Base-by-base conservation (phyloP, 768 basidiomycete species). In the Mrakia blollopis region DNA sequence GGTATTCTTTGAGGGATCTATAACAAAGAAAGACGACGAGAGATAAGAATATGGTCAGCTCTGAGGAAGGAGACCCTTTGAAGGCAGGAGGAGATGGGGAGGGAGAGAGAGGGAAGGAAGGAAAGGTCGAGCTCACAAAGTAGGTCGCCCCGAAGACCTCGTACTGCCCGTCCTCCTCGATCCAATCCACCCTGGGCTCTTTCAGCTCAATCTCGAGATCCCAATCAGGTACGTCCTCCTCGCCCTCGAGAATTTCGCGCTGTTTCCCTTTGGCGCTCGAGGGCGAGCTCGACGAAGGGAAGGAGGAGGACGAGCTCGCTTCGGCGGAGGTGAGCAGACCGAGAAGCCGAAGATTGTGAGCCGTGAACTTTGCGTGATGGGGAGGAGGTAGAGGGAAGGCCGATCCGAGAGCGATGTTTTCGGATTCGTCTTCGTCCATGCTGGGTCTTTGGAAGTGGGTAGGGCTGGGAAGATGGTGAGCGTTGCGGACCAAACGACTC, bases 181-280 rank as follows among this genome's bases (percentile, higher is more conserved):
- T 91, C 93, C 93, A 94, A 81, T 94, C 93, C 21, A 91, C 89
- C 63, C 92, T 88, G 52, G 94, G 94, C 83, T 91, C 93, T 82
- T 94, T 91, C 14, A 96, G 87, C 79, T 90, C 89, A 3, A 83
- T 83, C n/a, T 62, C 30, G 60, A 94, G 85, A 28, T 90, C 87
- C 91, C 91, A 93, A 28, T 91, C 88, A 10, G 92, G 92, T 16
- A 93, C 84, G 74, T 92, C 89, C 2, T 84, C 80, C 81, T 93
- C 90, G 85, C 92, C 93, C 10, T 87, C 83, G 57, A 93, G 85
- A 44, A 89, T 80, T 63, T 89, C 88, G 76, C 88, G 86, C 80
- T 92, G 92, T 78, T 87, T 86, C 37, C 84, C 80, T 37, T 82
- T 82, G 63, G 85, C 82, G 52, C 35, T 30, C 54, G 72, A 57